Conservation (phyloP, 352 stramenopile species). For the Pythium rhizo-oryzae region DNA sequence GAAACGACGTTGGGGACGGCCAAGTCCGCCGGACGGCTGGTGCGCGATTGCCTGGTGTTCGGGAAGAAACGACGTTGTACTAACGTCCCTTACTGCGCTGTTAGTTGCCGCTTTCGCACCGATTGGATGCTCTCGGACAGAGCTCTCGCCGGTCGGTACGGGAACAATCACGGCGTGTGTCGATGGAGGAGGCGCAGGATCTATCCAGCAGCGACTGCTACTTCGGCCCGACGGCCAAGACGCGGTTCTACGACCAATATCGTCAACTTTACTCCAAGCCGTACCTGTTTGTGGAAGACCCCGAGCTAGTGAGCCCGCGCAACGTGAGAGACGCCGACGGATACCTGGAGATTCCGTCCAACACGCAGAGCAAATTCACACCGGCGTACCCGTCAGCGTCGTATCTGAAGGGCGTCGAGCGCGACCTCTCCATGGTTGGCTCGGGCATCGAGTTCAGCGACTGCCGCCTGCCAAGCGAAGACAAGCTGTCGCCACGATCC, state of each 20-base stretch:
- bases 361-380: slow-evolving; percentile 33
- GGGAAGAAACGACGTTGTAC: background rate
- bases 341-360: slow-evolving; percentile 16
- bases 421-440: slow-evolving; percentile 29
- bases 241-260: slow-evolving; percentile 68
- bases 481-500: slow-evolving; percentile 65
- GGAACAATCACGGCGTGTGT: slow-evolving; percentile 31
- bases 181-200: slow-evolving; percentile 43
- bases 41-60: background rate
- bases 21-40: slow-evolving; percentile 18
- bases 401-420: slow-evolving; percentile 44
- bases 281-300: slow-evolving; percentile 59
- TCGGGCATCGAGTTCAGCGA: slow-evolving; percentile 23
- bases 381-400: slow-evolving; percentile 47
- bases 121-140: background rate
- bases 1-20: slow-evolving; percentile 11
- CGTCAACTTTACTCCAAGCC: slow-evolving; percentile 59
- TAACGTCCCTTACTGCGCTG: background rate
- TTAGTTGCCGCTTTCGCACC: slow-evolving; percentile 14
- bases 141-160: slow-evolving; percentile 10
- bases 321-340: slow-evolving; percentile 21
- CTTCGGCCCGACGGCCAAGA: slow-evolving; percentile 59
- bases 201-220: slow-evolving; percentile 55
- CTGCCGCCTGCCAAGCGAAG: slow-evolving; percentile 35
- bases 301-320: slow-evolving; percentile 15